Percentiles rank a stretch among this genome's conserved stretches.
Conservation (phyloP, 2,329 filamentous ascomycete genomes). For the Triangularia verruculosa region DNA sequence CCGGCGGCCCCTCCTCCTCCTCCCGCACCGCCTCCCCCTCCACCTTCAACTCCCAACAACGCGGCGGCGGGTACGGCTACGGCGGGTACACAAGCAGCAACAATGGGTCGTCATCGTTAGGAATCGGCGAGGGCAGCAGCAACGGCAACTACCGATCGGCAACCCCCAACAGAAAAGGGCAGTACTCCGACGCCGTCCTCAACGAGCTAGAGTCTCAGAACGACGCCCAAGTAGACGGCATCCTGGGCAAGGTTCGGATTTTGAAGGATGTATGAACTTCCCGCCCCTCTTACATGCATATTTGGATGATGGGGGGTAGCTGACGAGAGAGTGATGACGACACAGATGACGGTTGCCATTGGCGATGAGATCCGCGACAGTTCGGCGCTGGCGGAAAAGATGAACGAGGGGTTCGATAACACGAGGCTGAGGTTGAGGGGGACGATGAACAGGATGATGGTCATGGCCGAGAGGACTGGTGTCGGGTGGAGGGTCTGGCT, state of each 20-base stretch:
- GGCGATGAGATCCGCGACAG: slow-evolving; percentile 94
- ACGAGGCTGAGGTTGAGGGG: slow-evolving; percentile 77
- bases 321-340: slow-evolving; percentile 41
- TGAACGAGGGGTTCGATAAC: slow-evolving; percentile 91
- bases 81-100: slow-evolving; percentile 37
- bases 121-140: slow-evolving; percentile 34
- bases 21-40: slow-evolving; percentile 40
- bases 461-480: slow-evolving; percentile 94
- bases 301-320: background rate
- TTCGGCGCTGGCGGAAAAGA: slow-evolving; percentile 83
- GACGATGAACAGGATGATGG: slow-evolving; percentile 95
- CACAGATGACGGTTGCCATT: slow-evolving; percentile 89
- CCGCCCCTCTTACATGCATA: slow-evolving; percentile 38
- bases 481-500: slow-evolving; percentile 95
- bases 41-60: slow-evolving; percentile 39
- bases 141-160: slow-evolving; percentile 56
- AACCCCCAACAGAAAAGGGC: slow-evolving; percentile 71
- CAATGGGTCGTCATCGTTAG: slow-evolving; percentile 28
- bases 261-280: slow-evolving; percentile 86
- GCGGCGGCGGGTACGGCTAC: slow-evolving; percentile 49
- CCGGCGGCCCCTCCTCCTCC: slow-evolving; percentile 42
- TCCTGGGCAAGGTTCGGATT: slow-evolving; percentile 83
- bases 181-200: slow-evolving; percentile 89
- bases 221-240: slow-evolving; percentile 83
- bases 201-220: slow-evolving; percentile 96